Base-by-base conservation (phyloP, 148 eudicot genomes). In the Fagopyrum tataricum region DNA sequence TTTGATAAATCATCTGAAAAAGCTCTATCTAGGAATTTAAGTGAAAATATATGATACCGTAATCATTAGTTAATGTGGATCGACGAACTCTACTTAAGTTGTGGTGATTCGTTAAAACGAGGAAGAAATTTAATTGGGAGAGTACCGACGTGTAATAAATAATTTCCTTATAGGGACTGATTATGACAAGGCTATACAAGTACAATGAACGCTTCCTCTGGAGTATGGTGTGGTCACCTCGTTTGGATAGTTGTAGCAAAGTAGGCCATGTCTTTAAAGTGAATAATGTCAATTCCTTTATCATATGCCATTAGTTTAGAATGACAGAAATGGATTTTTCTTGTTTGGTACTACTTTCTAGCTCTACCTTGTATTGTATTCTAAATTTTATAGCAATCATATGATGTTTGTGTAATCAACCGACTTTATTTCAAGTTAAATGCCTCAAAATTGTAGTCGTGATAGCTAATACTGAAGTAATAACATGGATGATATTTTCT, bases 141-240 rank as follows among this genome's bases (percentile, higher is more conserved):
- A 15, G 43, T 26, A 64, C 18, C 37, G 14, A 4, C 43, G 39
- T 26, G 68, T 13, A 62, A 62, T 26, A 24, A 64, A 31, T 37
- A 64, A 37, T 64, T 37, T 26, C 10, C 43, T 12, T 14, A 5
- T 7, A 64, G 20, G 43, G 69, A 64, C n/a, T 64, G 69, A 64
- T 64, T 64, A 64, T 64, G 69, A 64, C 69, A 64, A 64, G 69
- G 69, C 69, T 64, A 64, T 31, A 15, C 42, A 64, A 64, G 69
- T 64, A 64, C 69, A 64, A 64, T 13, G 44, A 64, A 64, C 69
- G 37, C 69, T 64, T 31, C 18, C 69, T 64, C 39, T 64, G 44
- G 44, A 4, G 18, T 64, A 64, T 24, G 37, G 69, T 64, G 69
- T 64, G 69, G 69, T 64, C 69, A 64, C 43, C 44, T 64, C 69